Conservation (phyloP, 345 rosid genomes). For the Leavenworthia alabamica region DNA sequence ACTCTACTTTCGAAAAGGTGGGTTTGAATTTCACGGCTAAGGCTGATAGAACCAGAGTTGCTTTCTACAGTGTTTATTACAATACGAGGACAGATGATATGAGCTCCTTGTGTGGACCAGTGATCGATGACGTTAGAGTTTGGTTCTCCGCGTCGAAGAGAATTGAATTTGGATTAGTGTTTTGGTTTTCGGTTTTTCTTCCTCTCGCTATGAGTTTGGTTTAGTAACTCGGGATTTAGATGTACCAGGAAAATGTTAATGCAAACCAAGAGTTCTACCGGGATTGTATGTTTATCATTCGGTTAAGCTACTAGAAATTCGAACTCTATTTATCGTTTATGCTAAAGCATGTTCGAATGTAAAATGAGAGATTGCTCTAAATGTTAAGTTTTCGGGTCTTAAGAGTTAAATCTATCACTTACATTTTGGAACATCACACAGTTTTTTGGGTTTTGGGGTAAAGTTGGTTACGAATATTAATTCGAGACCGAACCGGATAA, state of each 20-base stretch:
- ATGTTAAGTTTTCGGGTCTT: no score
- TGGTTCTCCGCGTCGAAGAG: conserved; percentile 54
- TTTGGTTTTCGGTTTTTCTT: conserved; percentile 31
- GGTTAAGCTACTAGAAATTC: not conserved
- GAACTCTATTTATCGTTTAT: not conserved
- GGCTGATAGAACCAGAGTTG: conserved; percentile 81
- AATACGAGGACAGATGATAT: conserved; percentile 87
- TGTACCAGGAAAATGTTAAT: conserved; percentile 4
- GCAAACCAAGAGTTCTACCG: conserved; percentile 4
- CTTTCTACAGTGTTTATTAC: conserved; percentile 88
- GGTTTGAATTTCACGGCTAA: conserved; percentile 74
- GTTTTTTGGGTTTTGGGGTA: no score
- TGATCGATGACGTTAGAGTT: conserved; percentile 79
- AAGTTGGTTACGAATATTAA: no score
- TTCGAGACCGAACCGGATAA: no score
- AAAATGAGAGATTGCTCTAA: no score
- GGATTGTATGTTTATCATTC: not conserved
- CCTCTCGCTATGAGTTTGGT: conserved; percentile 28
- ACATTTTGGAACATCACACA: no score
- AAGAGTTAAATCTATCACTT: no score
- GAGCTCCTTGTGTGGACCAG: conserved; percentile 98
- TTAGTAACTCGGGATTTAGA: conserved; percentile 21
- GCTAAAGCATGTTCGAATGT: not conserved
- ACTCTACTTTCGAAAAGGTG: conserved; percentile 56
- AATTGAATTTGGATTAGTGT: conserved; percentile 31